A percentile compares a stretch with the other conserved stretches of the same genome.
Evolutionary conservation across 306 rosid genomes (phyloP).

Genomic region (Cicer arietinum): DNA sequence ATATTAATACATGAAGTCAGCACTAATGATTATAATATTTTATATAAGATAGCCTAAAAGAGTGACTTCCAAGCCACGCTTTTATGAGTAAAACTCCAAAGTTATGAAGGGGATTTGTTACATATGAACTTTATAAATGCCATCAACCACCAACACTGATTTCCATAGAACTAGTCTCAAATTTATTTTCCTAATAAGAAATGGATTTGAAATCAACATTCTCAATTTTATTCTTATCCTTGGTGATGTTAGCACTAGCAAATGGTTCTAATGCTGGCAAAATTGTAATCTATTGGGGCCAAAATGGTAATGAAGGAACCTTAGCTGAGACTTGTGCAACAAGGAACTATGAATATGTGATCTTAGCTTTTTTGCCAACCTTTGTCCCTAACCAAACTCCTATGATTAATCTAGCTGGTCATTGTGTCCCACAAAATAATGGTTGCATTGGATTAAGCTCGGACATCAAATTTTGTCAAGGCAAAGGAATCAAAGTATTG

Average conservation of each 20-base stretch:
- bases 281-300: constrained; percentile 55
- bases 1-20: neutral
- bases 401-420: constrained; percentile 30
- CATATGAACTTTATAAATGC: constrained; percentile 32
- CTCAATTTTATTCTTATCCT: constrained; percentile 22
- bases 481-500: constrained; percentile 12
- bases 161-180: neutral
- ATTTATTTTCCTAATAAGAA: neutral
- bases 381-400: constrained; percentile 37
- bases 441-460: neutral
- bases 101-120: neutral
- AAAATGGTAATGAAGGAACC: constrained; percentile 52
- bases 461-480: constrained; percentile 1
- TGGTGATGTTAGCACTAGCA: constrained; percentile 27
- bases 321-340: constrained; percentile 45
- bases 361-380: constrained; percentile 52
- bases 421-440: constrained; percentile 5
- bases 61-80: constrained; percentile 36
- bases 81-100: neutral
- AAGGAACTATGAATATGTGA: constrained; percentile 48
- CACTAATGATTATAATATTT: constrained; percentile 4
- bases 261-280: constrained; percentile 37
- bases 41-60: neutral
- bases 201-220: constrained; percentile 22
- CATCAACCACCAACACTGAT: neutral